Conservation (phyloP, 2,329 filamentous ascomycete species). For the Penicillium sp. region DNA sequence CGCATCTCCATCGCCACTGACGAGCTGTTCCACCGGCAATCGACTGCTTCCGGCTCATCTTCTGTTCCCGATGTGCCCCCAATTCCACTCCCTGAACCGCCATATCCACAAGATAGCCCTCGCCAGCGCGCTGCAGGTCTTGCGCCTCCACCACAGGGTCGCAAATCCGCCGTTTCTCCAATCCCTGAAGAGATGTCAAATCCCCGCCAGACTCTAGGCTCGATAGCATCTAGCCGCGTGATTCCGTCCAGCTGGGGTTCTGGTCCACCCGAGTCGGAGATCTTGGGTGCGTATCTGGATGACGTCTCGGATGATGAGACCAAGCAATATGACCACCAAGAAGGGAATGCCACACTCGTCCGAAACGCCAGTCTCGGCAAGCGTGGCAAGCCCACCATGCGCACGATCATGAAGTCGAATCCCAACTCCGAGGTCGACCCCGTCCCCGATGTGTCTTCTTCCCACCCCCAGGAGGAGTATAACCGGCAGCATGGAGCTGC, state of each 20-base stretch:
- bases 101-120: constrained; percentile 22
- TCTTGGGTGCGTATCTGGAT: constrained; percentile 42
- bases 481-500: neutral
- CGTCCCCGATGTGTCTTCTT: constrained; percentile 14
- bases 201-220: constrained; percentile 53
- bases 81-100: constrained; percentile 24
- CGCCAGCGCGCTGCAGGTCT: constrained; percentile 33
- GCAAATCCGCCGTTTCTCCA: constrained; percentile 70
- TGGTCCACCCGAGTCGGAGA: constrained; percentile 50
- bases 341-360: constrained; percentile 34
- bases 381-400: constrained; percentile 44
- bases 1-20: constrained; percentile 33
- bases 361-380: constrained; percentile 49
- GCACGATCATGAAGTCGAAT: constrained; percentile 40
- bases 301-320: constrained; percentile 30
- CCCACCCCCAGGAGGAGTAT: constrained; percentile 8
- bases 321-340: constrained; percentile 16
- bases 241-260: constrained; percentile 70
- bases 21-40: constrained; percentile 31
- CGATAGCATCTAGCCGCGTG: constrained; percentile 70
- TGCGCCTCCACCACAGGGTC: constrained; percentile 36
- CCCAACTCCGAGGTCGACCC: constrained; percentile 22
- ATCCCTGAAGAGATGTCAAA: constrained; percentile 71
- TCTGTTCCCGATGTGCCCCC: constrained; percentile 35
- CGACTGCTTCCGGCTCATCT: constrained; percentile 30